Base-by-base conservation (phyloP, 495 filamentous ascomycete species). In the Pseudevernia furfuracea region DNA sequence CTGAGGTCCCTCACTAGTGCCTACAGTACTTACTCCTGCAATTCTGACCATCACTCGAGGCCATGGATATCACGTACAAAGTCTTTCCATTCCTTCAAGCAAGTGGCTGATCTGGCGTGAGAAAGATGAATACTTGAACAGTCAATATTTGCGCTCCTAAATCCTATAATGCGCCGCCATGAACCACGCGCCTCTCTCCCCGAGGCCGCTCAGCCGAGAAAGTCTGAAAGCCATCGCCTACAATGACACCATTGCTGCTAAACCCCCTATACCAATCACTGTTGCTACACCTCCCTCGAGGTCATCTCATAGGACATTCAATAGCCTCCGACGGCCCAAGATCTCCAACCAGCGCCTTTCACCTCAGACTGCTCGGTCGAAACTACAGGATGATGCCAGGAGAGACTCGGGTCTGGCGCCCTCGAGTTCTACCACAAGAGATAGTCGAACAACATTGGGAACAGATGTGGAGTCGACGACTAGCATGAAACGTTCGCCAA, bases 351-450 rank as follows among this genome's bases (percentile, higher is more conserved):
- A 66, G 10, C 43, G 44, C 52, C 59, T 61, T 14, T 60, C 65
- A 34, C 59, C 65, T 37, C 41, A 58, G 2, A 68, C 43, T 30
- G 56, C 65, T 25, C 59, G 62, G 10, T 37, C 49, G 36, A 65
- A 64, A n/a, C 21, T 49, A 49, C 66, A 66, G 17, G 70, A 75
- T 58, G 70, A 74, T 62, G 59, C 59, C 62, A 80, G 79, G 66
- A 70, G 84, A 62, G 81, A 85, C 70, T 86, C 84, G 32, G 80
- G 76, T n/a, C 76, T 81, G 55, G 79, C 80, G 52, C 73, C 81
- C 7, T 80, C 79, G 11, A 60, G 56, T 32, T 70, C 68, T 21
- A 70, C 70, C 3, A 44, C 63, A 37, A 74, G 65, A 57, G 73
- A 78, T 32, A 80, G 79, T 19, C 76, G 78, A 15, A 77, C 74